Base-by-base conservation (phyloP, 2,329 filamentous ascomycete genomes). In the Fusarium keratoplasticum region DNA sequence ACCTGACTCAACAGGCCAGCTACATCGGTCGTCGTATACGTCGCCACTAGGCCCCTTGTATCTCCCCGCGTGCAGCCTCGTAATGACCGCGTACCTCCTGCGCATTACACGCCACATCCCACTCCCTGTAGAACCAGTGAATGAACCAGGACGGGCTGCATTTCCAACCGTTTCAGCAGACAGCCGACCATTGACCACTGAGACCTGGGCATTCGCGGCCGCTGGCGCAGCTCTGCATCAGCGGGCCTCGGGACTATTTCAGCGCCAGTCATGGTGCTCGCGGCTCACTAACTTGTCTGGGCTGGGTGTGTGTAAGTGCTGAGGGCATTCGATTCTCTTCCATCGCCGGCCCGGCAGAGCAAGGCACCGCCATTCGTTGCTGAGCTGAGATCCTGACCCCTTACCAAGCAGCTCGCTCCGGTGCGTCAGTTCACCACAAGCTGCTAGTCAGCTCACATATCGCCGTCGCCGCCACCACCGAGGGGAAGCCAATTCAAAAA, bases 361-460 rank as follows among this genome's bases (percentile, higher is more conserved):
- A 31, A 31, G 29, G 29, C 29, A 31, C 29, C 29, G 29, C 29
- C 29, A 78, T 78, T 78, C 76, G 76, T 40, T 58, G 55, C 58
- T 38, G 20, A 27, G 20, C 31, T 29, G 52, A 22, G 22, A 31
- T 54, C 62, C 61, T 65, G 57, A 66, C 61, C 67, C 67, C 63
- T 78, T 74, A 78, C 74, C 76, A 78, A 78, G 76, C 76, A 78
- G 59, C 47, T 71, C 25, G 66, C 64, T 69, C 66, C 44, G 58
- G 64, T 44, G 40, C 61, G 61, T 77, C 71, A 76, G 72, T 75
- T 73, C 66, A 71, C 66, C 69, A 35, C 33, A 55, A 50, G 61
- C 44, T 70, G 64, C 74, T 71, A 73, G 77, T 77, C 77, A 78
- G 76, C 74, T 78, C 76, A 77, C 70, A 27, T 68, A 71, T 72